phyloP scores from a whole-genome alignment of 345 rosid species.

The Sisymbrium altissimum region DNA sequence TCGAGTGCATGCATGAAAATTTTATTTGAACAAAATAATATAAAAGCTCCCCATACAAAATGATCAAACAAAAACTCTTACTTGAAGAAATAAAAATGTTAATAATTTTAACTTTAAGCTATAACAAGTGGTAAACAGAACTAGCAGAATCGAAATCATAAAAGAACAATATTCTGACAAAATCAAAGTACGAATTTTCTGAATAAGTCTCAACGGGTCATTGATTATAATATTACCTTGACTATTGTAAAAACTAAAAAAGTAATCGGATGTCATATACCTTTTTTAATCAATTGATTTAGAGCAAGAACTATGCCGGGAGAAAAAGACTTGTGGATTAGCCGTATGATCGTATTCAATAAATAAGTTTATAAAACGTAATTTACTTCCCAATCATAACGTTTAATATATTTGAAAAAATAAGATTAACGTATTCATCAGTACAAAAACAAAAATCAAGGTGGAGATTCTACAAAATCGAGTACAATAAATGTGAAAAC shows the following conservation, averaged over 20 bases:
- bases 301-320: neutral
- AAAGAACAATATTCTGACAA: neutral
- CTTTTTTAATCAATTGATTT: slow-evolving; percentile 2
- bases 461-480: neutral
- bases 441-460: neutral
- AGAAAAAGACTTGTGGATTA: slow-evolving; percentile 8
- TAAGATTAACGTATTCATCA: neutral
- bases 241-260: neutral
- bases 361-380: neutral
- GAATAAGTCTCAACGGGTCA: slow-evolving; percentile 6
- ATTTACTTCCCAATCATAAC: neutral
- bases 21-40: too few species aligned
- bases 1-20: too few species aligned
- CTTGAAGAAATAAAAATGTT: neutral
- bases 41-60: neutral
- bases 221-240: slow-evolving; percentile 4
- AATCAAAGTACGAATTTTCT: neutral
- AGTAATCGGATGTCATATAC: neutral
- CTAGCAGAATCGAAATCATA: neutral
- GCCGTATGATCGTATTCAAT: neutral
- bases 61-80: too few species aligned
- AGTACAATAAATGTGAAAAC: neutral
- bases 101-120: too few species aligned
- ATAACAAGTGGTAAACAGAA: neutral
- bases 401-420: neutral